Percentiles rank a stretch among this genome's conserved stretches.
Evolutionary conservation across 129 eudicot species (phyloP).

Genomic region (Saussurea involucrata): DNA sequence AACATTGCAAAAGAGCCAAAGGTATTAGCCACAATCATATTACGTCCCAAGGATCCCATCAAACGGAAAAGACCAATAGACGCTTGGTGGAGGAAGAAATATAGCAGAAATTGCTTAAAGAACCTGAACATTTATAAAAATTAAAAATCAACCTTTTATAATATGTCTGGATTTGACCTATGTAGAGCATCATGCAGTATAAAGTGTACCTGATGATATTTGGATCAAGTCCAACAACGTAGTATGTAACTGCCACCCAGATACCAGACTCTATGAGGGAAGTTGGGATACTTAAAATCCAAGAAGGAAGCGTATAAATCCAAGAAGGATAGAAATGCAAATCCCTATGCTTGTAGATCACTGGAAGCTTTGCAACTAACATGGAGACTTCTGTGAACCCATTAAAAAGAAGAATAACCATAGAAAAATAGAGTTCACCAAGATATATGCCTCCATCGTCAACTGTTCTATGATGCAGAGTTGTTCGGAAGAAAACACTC

Average conservation of each 20-base stretch:
- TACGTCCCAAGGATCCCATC: slow-evolving; percentile 97
- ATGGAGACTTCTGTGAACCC: slow-evolving; percentile 98
- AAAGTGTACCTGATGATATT: slow-evolving; percentile 62
- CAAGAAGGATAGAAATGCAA: slow-evolving; percentile 94
- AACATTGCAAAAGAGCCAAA: slow-evolving; percentile 98
- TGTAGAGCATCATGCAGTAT: neutral
- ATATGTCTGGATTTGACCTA: slow-evolving; percentile 9
- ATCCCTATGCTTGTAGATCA: slow-evolving; percentile 95
- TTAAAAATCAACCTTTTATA: neutral
- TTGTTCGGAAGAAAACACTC: slow-evolving; percentile 92
- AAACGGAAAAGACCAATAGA: slow-evolving; percentile 85
- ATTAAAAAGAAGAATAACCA: slow-evolving; percentile 94
- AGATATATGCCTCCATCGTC: slow-evolving; percentile 91
- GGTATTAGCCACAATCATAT: slow-evolving; percentile 96
- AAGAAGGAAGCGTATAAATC: slow-evolving; percentile 92
- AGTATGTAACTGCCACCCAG: slow-evolving; percentile 92
- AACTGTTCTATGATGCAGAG: slow-evolving; percentile 69
- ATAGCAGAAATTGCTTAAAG: slow-evolving; percentile 69
- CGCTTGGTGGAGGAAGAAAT: slow-evolving; percentile 90
- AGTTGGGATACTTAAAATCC: slow-evolving; percentile 90
- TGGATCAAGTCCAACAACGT: slow-evolving; percentile 90
- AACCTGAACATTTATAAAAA: slow-evolving; percentile 52
- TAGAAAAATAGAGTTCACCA: slow-evolving; percentile 83
- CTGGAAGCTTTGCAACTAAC: slow-evolving; percentile 89
- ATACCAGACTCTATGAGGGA: slow-evolving; percentile 90